Percentiles rank a stretch among this genome's conserved stretches.
These are phyloP conservation scores for Olyra latifolia DNA, from an alignment of 176 grass and related monocot species.

Conservation along the genomic window DNA sequence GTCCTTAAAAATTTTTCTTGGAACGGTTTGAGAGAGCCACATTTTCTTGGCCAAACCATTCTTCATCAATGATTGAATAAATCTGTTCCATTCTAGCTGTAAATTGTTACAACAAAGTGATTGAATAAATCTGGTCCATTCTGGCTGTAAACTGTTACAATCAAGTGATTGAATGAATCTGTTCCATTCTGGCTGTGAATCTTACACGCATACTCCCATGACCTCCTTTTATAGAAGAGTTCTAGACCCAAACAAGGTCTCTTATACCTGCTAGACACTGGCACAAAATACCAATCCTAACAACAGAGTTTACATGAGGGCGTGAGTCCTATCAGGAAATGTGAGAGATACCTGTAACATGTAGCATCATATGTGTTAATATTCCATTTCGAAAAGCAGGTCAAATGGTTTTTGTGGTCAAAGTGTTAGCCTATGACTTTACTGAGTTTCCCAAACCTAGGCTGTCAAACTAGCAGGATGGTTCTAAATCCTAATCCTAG, in stretches of 20 bases:
- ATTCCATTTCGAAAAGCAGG: neutral
- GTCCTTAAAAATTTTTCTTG: neutral
- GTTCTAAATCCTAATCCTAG: neutral
- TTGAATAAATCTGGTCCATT: neutral
- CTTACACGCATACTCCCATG: neutral
- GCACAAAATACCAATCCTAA: no score
- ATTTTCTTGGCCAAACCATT: conserved; percentile 15
- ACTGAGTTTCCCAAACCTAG: neutral
- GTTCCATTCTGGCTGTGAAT: no score
- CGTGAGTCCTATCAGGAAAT: neutral
- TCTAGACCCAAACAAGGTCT: no score
- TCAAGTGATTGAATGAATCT: neutral
- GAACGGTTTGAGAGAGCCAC: neutral
- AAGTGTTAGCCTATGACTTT: neutral
- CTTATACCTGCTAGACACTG: no score
- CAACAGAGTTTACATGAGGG: no score
- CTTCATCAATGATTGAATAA: neutral
- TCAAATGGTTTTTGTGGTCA: neutral
- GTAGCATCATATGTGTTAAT: neutral
- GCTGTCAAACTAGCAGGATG: neutral
- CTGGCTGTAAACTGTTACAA: neutral
- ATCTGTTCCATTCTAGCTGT: neutral
- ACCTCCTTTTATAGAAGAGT: neutral
- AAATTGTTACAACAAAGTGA: neutral
- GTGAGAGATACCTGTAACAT: neutral